Conservation (phyloP, 176 grass and related monocot genomes). For the Carex cristatella region DNA sequence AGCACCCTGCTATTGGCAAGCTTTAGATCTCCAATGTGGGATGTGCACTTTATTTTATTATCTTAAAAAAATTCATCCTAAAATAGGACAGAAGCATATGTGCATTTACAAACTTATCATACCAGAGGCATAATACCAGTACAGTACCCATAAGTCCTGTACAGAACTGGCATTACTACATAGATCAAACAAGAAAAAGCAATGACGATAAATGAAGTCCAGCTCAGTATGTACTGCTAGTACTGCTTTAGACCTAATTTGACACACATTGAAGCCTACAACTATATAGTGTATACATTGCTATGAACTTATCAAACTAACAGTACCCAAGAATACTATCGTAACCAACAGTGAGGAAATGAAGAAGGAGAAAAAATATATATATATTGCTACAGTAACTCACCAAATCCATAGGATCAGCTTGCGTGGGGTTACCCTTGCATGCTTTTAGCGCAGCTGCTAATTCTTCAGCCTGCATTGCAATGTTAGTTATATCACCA, state of each 20-base stretch:
- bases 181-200: background rate
- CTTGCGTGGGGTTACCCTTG: constrained; percentile 50
- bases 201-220: background rate
- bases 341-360: background rate
- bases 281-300: background rate
- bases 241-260: background rate
- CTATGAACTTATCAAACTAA: background rate
- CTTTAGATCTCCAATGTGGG: constrained; percentile 4
- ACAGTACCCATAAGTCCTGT: background rate
- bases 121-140: background rate
- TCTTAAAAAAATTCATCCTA: background rate
- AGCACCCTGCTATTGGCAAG: constrained; percentile 46
- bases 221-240: background rate
- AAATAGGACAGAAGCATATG: background rate
- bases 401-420: constrained; percentile 46
- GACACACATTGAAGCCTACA: background rate
- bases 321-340: background rate
- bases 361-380: background rate
- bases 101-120: background rate
- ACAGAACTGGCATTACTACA: background rate
- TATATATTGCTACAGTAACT: constrained; percentile 14
- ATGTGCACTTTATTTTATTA: background rate
- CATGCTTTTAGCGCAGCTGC: constrained; percentile 63
- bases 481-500: background rate
- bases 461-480: constrained; percentile 86